Base-by-base conservation (phyloP, 495 filamentous ascomycete species). In the Xylona heveae region DNA sequence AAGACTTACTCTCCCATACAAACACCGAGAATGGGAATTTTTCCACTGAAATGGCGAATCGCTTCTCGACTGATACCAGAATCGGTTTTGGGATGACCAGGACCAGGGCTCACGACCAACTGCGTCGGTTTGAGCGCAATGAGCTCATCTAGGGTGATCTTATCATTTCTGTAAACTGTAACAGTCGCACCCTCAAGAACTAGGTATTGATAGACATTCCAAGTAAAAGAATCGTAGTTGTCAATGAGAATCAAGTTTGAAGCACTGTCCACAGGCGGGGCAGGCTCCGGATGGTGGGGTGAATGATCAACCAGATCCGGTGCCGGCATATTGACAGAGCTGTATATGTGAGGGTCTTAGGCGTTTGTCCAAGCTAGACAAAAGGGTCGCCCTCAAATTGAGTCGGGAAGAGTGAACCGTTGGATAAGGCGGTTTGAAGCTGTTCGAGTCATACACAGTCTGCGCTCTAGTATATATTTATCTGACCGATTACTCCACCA, bases 211-310 rank as follows among this genome's bases (percentile, higher is more conserved):
- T 93, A 94, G 37, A 99, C 81, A 48, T 95, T 97, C 78, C 81
- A 95, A 38, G 85, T 92, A 45, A 95, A 99, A 0, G 85, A 94
- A 54, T 99, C 88, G 51, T 94, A 99, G 57, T 99, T 99, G 57
- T 95, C 88, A 43, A 99, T 91, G 35, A 99, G 59, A 34, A 99
- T 68, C 18, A 99, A 67, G 57, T 95, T 95, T 21, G 73, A 74
- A 17, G 85, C 85, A 29, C 62, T 80, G 13, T 68, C 48, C 19
- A 92, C 54, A 31, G 68, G 65, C 29, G 72, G 54, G 12, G 66
- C 68, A 33, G 66, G 68, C 37, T 71, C 66, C 41, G 78, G 74
- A 48, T 83, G 73, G 51, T 78, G 74, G 46, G 79, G 78, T 25
- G 84, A 92, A 51, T 84, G 70, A 54, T 91, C 84, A 43, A 88